Evolutionary conservation across 1,139 yeast species (phyloP), one percentile per base, ranked within the genome.

Genomic region (Pichia sp.): DNA sequence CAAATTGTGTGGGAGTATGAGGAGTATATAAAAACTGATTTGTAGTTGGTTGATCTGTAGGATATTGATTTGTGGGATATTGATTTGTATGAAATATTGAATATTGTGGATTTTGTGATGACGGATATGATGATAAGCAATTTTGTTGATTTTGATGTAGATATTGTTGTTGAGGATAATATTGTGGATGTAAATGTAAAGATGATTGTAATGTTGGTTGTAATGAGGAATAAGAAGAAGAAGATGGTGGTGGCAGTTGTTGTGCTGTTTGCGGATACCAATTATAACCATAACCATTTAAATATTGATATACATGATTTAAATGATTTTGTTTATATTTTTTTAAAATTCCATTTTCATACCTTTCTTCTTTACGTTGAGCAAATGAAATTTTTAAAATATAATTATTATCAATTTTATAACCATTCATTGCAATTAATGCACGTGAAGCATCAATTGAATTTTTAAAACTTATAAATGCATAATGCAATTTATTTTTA

Each of bases 401-500:
- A 34, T 59, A 57, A 11, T 55, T 49, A 3, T 59, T 61, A 41
- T 64, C 63, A 5, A 65, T 32, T 10, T 53, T 49, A 29, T 54
- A 57, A 3, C 70, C 70, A 48, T 73, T 66, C 61, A 74, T 71
- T 12, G 66, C 63, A 23, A 70, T 57, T 30, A 73, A 56, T 1
- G 78, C 78, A 35, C 65, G 62, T 1, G 75, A 70, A 1, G 78
- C 78, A 54, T 71, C 74, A 9, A 67, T 51, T 9, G 74, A 69
- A 32, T 68, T 65, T 43, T 65, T 65, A 55, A 68, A 74, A 46
- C 76, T 73, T 12, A 74, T 78, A 56, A 74, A 74, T 1, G 78
- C 80, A n/a, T n/a, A n/a, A n/a, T n/a, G n/a, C n/a, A n/a, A n/a
- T n/a, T n/a, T n/a, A n/a, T n/a, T n/a, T n/a, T n/a, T n/a, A 12